These are phyloP conservation scores for Leccinum subgranulosum DNA, from an alignment of 768 basidiomycete species.

Conservation along the genomic window DNA sequence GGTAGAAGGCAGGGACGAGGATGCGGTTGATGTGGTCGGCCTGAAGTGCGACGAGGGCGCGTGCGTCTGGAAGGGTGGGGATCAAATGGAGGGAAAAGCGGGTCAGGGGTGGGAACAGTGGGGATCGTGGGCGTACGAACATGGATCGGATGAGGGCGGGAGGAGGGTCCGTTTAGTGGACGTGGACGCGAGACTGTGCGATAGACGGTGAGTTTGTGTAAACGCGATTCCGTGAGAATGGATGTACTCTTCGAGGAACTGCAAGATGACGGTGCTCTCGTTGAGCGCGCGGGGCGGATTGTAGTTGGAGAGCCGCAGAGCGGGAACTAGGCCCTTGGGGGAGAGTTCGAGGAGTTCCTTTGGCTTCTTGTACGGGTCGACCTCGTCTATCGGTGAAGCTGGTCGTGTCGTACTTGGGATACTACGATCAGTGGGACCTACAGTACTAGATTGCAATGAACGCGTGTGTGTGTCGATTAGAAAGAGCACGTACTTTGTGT, in stretches of 20 bases:
- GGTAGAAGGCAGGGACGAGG: slow-evolving; percentile 70
- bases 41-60: slow-evolving; percentile 65
- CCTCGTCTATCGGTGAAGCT: slow-evolving; percentile 51
- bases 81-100: not conserved
- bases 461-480: not conserved
- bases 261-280: slow-evolving; percentile 78
- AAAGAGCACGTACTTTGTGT: slow-evolving; percentile 54
- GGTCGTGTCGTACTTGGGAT: not conserved
- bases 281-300: slow-evolving; percentile 61
- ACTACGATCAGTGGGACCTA: slow-evolving; percentile 19
- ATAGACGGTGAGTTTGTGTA: not conserved
- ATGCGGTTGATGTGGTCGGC: slow-evolving; percentile 63
- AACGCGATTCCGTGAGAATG: not conserved
- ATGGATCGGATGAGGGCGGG: slow-evolving; percentile 56
- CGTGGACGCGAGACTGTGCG: slow-evolving; percentile 47
- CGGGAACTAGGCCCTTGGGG: slow-evolving; percentile 81
- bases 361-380: slow-evolving; percentile 82
- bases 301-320: slow-evolving; percentile 51
- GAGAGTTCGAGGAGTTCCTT: slow-evolving; percentile 75
- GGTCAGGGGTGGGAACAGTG: not conserved
- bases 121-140: slow-evolving; percentile 33
- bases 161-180: slow-evolving; percentile 51
- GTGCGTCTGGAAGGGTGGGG: slow-evolving; percentile 48
- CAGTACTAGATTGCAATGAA: slow-evolving; percentile 34
- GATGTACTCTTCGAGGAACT: slow-evolving; percentile 73